Conservation (phyloP, 1,139 yeast genomes). For the Yamadazyma triangularis region DNA sequence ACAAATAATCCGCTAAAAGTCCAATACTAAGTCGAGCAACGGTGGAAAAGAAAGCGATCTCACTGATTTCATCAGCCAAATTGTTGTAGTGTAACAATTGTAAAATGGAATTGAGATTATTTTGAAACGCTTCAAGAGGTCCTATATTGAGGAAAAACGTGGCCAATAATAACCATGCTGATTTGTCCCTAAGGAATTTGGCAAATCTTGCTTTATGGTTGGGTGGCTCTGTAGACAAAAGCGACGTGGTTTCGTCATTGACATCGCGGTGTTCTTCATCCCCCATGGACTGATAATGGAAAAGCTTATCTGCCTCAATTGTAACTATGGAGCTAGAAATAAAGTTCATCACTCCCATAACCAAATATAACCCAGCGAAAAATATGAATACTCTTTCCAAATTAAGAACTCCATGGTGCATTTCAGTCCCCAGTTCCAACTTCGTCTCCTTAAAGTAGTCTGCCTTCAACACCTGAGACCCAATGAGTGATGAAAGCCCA, state of each 20-base stretch:
- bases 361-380: slow-evolving; percentile 53
- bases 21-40: slow-evolving; percentile 59
- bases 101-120: slow-evolving; percentile 73
- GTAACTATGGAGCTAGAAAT: slow-evolving; percentile 54
- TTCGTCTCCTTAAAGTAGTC: slow-evolving; percentile 29
- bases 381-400: slow-evolving; percentile 52
- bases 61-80: slow-evolving; percentile 42
- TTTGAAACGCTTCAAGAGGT: slow-evolving; percentile 82
- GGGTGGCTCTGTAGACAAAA: slow-evolving; percentile 30
- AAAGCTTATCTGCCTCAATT: slow-evolving; percentile 12
- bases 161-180: slow-evolving; percentile 60
- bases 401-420: slow-evolving; percentile 30
- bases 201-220: slow-evolving; percentile 44
- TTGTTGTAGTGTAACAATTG: slow-evolving; percentile 17
- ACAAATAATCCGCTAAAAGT: slow-evolving; percentile 47
- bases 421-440: no score
- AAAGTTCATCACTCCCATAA: slow-evolving; percentile 57
- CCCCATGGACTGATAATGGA: slow-evolving; percentile 8
- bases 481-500: slow-evolving; percentile 72
- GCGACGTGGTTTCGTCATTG: slow-evolving; percentile 13
- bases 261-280: background rate
- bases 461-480: slow-evolving; percentile 50
- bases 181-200: slow-evolving; percentile 54
- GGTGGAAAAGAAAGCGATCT: slow-evolving; percentile 39
- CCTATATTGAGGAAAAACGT: slow-evolving; percentile 73